Percentiles rank a stretch among this genome's conserved stretches.
These are phyloP conservation scores for Saussurea involucrata DNA, from an alignment of 129 eudicot genomes.

Conservation along the genomic window DNA sequence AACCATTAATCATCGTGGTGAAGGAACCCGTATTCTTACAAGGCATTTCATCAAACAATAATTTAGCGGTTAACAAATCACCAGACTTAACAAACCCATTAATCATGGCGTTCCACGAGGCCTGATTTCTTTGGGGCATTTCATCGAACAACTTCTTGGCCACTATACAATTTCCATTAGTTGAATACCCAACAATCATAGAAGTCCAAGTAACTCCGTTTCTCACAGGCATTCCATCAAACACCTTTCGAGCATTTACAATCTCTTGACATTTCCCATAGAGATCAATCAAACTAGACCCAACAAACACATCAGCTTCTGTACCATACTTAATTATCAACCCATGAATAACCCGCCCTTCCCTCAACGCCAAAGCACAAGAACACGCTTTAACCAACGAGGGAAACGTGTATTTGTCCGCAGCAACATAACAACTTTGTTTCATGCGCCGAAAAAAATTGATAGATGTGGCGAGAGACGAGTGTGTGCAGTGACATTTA, in stretches of 20 bases:
- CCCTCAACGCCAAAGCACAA: conserved; percentile 29
- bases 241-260: conserved; percentile 50
- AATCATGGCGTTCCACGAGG: conserved; percentile 67
- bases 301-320: conserved; percentile 54
- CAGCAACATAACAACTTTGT: conserved; percentile 18
- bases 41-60: conserved; percentile 67
- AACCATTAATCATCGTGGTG: conserved; percentile 68
- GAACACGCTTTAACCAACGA: conserved; percentile 55
- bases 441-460: conserved; percentile 37
- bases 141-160: conserved; percentile 52
- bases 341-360: conserved; percentile 60
- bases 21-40: conserved; percentile 46
- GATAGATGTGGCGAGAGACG: conserved; percentile 23
- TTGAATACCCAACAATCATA: conserved; percentile 56
- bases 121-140: conserved; percentile 56
- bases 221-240: conserved; percentile 57
- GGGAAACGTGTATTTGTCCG: conserved; percentile 59
- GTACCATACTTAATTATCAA: conserved; percentile 45
- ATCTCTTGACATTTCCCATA: conserved; percentile 65
- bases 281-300: conserved; percentile 68
- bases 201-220: conserved; percentile 74
- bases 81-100: conserved; percentile 52
- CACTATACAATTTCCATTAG: conserved; percentile 30
- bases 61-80: conserved; percentile 38
- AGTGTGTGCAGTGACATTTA: conserved; percentile 29